Evolutionary conservation across 768 basidiomycete species (phyloP).

Genomic region (Russula ochroleuca): DNA sequence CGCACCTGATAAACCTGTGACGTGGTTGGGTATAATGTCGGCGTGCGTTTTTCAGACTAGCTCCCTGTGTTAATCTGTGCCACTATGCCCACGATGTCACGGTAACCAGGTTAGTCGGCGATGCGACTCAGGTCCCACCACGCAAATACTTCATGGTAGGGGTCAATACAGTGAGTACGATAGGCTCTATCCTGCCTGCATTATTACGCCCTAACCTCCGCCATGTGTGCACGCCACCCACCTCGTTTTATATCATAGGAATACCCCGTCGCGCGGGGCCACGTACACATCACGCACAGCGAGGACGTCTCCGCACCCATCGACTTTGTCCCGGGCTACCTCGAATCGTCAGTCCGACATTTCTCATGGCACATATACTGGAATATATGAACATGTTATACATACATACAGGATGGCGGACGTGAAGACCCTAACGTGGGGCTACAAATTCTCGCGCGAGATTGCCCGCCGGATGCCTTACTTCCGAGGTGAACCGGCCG

Average conservation of each 20-base stretch:
- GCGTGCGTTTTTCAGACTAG: slow-evolving; percentile 20
- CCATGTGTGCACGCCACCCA: too few species aligned
- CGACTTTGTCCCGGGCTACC: slow-evolving; percentile 31
- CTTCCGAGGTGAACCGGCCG: slow-evolving; percentile 37
- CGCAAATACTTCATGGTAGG: slow-evolving; percentile 29
- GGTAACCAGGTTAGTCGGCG: not conserved
- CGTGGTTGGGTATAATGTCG: slow-evolving; percentile 18
- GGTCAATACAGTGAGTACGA: slow-evolving; percentile 11
- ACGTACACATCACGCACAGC: slow-evolving; percentile 29
- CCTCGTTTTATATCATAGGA: not conserved
- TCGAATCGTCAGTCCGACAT: slow-evolving; percentile 24
- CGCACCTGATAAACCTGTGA: slow-evolving; percentile 30
- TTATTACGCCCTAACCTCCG: not conserved
- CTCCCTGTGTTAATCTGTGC: not conserved
- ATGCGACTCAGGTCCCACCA: slow-evolving; percentile 1
- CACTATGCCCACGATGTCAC: not conserved
- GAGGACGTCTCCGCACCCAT: slow-evolving; percentile 27
- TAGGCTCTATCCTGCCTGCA: not conserved
- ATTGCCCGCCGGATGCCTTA: slow-evolving; percentile 48
- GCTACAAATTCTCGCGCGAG: slow-evolving; percentile 55
- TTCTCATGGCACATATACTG: not conserved
- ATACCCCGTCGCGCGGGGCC: slow-evolving; percentile 29
- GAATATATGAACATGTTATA: too few species aligned
- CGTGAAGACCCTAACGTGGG: slow-evolving; percentile 45
- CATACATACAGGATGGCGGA: slow-evolving; percentile 31